Evolutionary conservation across 768 basidiomycete genomes (phyloP), one percentile per base, ranked within the genome.

Genomic region (Coprinellus micaceus): DNA sequence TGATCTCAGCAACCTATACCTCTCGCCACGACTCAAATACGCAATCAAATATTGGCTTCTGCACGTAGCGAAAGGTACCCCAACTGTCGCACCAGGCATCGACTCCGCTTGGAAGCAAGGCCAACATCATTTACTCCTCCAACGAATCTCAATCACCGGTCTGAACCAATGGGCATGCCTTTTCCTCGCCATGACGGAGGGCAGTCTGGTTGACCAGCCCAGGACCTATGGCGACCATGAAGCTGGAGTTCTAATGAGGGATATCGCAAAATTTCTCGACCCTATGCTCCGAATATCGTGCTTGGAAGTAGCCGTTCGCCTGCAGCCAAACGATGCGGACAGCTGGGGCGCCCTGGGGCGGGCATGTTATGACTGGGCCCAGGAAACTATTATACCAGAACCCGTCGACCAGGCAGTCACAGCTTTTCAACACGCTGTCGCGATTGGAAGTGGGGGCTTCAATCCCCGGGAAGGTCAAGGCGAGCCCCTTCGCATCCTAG

Each of bases 381-480:
- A 44, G 7, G 22, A 24, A 15, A 44, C 43, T 9, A 10, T n/a
- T 10, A 15, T 10, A 19, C 13, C 10, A 24, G 40, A 41, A n/a
- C 21, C 28, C n/a, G 15, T 51, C 4, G 28, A 51, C 15, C 24
- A 36, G 33, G 49, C 49, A 36, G 49, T 37, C 28, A n/a, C 19
- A 1, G 49, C 30, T 6, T 24, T 29, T 24, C 49, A 28, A 17
- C 49, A 36, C 1, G 52, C 26, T 1, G 17, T 53, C 15, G 21
- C 17, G 12, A 19, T 53, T 12, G 15, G 15, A 19, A 7, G 13
- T 30, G 45, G 36, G 19, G 52, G 40, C 21, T 36, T 61, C 6
- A 51, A 58, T 25, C 57, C 62, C 26, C 9, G 47, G 15, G 6
- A 25, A 4, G 19, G 28, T 30, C 54, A 22, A n/a, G 12, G 44